A percentile compares a stretch with the other conserved stretches of the same genome.
Conservation (phyloP, 2,329 filamentous ascomycete species). For the Ascocoryne sarcoides region DNA sequence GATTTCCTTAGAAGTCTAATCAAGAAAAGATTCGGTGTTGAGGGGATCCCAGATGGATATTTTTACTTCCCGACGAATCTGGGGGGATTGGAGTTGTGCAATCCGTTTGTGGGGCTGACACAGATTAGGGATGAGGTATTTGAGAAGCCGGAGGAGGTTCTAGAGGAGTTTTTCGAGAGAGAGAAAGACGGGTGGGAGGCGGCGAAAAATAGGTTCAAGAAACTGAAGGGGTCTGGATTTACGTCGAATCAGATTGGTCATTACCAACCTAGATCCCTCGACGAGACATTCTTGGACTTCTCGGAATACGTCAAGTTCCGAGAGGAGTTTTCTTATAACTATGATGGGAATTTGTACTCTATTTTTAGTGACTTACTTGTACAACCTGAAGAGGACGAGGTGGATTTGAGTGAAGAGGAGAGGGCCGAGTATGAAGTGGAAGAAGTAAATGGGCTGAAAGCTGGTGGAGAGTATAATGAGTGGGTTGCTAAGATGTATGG, state of each 20-base stretch:
- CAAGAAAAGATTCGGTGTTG: slow-evolving; percentile 37
- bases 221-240: neutral
- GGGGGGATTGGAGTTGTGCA: slow-evolving; percentile 34
- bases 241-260: slow-evolving; percentile 10
- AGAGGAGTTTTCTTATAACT: slow-evolving; percentile 27
- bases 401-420: slow-evolving; percentile 15
- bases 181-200: slow-evolving; percentile 30
- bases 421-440: neutral
- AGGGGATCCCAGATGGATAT: slow-evolving; percentile 33
- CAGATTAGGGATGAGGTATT: slow-evolving; percentile 23
- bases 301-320: slow-evolving; percentile 32
- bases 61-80: slow-evolving; percentile 33
- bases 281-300: slow-evolving; percentile 32
- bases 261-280: slow-evolving; percentile 8
- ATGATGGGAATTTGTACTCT: slow-evolving; percentile 8
- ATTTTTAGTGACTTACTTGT: slow-evolving; percentile 27
- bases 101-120: slow-evolving; percentile 32
- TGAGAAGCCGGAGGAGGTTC: slow-evolving; percentile 18
- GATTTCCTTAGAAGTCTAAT: slow-evolving; percentile 41
- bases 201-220: slow-evolving; percentile 29
- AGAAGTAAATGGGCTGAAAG: neutral
- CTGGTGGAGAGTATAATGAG: slow-evolving; percentile 27
- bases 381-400: slow-evolving; percentile 21
- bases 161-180: slow-evolving; percentile 25
- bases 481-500: slow-evolving; percentile 34